phyloP scores from a whole-genome alignment of 768 basidiomycete species.

The Boletales sp. region DNA sequence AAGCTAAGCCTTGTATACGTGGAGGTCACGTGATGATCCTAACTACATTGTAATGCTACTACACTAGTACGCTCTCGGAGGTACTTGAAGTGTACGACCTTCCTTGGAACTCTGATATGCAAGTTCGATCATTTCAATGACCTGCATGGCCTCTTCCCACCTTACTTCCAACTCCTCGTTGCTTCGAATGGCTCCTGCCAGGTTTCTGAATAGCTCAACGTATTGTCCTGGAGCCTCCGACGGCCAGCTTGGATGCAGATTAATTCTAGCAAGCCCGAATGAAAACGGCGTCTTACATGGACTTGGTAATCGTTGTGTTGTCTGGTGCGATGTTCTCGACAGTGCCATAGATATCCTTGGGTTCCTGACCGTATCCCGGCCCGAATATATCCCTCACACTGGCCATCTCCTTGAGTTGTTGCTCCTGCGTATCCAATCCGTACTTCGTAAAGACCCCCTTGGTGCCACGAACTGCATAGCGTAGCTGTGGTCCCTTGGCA shows the following conservation, averaged over 20 bases:
- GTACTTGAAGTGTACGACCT: slow-evolving; percentile 39
- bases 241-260: slow-evolving; percentile 50
- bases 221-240: slow-evolving; percentile 58
- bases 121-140: slow-evolving; percentile 76
- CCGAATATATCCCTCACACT: slow-evolving; percentile 44
- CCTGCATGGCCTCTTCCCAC: slow-evolving; percentile 68
- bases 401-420: slow-evolving; percentile 59
- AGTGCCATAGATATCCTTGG: slow-evolving; percentile 58
- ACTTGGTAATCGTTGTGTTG: slow-evolving; percentile 30
- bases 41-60: too few relatives aligned
- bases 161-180: slow-evolving; percentile 56
- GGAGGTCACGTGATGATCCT: slow-evolving; percentile 27
- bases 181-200: slow-evolving; percentile 58
- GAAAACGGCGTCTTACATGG: slow-evolving; percentile 31
- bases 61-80: too few relatives aligned
- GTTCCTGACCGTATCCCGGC: slow-evolving; percentile 55
- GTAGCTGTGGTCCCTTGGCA: slow-evolving; percentile 58
- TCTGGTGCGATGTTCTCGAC: slow-evolving; percentile 54
- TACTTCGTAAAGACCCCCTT: slow-evolving; percentile 71
- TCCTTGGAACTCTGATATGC: slow-evolving; percentile 64
- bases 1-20: slow-evolving; percentile 16
- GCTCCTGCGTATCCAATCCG: slow-evolving; percentile 78
- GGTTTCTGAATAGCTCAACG: slow-evolving; percentile 57
- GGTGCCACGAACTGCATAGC: slow-evolving; percentile 70
- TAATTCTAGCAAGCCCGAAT: slow-evolving; percentile 16